Conservation (phyloP, 2,329 filamentous ascomycete genomes). For the Sarocladium kiliense region DNA sequence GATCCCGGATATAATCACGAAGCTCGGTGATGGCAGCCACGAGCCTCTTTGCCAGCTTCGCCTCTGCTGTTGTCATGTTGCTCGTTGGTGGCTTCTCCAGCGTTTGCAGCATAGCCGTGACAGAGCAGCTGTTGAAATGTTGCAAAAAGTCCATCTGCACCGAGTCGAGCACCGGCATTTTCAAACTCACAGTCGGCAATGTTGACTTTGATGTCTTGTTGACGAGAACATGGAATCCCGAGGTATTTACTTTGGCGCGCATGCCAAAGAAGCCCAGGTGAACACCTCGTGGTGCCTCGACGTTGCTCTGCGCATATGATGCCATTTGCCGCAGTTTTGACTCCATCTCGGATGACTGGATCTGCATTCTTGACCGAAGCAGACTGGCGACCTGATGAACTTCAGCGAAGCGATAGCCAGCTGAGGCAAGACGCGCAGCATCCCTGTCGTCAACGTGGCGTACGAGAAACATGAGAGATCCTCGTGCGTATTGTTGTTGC, state of each 20-base stretch:
- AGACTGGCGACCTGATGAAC: conserved; percentile 62
- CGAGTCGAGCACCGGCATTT: conserved; percentile 45
- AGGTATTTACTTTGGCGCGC: conserved; percentile 42
- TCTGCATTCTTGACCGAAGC: conserved; percentile 70
- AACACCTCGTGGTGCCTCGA: conserved; percentile 37
- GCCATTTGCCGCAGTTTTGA: conserved; percentile 60
- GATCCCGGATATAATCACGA: conserved; percentile 35
- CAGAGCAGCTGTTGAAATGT: conserved; percentile 40
- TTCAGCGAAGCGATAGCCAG: conserved; percentile 74
- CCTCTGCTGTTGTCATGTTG: conserved; percentile 29
- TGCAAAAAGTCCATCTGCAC: conserved; percentile 51
- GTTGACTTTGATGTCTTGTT: conserved; percentile 50
- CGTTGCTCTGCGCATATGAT: conserved; percentile 43
- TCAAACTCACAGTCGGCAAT: conserved; percentile 54
- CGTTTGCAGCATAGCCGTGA: conserved; percentile 23
- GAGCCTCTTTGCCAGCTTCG: conserved; percentile 40
- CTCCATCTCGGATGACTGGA: conserved; percentile 58
- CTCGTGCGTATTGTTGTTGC: conserved; percentile 51
- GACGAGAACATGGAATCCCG: conserved; percentile 61
- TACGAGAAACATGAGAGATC: conserved; percentile 77
- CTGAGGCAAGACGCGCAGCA: conserved; percentile 57
- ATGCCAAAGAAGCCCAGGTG: conserved; percentile 56
- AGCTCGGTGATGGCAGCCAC: conserved; percentile 35
- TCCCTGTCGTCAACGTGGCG: conserved; percentile 57
- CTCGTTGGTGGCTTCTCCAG: conserved; percentile 29